Conservation (phyloP, 176 grass and related monocot genomes). For the Calamus simplicifolius region DNA sequence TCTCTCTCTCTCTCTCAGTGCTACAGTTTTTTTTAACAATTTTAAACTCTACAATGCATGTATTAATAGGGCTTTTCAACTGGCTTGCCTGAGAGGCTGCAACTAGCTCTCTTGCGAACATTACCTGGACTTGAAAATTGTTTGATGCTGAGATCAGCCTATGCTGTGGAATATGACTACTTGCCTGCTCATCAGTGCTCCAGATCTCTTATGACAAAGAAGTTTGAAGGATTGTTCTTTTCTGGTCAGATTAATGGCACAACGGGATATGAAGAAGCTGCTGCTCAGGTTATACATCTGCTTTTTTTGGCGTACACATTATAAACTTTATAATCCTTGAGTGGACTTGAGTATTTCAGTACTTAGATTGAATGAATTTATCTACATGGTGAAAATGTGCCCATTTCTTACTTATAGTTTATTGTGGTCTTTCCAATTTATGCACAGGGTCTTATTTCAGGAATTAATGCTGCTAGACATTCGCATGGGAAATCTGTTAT, state of each 20-base stretch:
- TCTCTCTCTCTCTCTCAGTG: no score
- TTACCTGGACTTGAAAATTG: conserved; percentile 88
- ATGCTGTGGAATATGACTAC: conserved; percentile 97
- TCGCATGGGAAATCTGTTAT: conserved; percentile 72
- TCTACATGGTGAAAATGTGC: no score
- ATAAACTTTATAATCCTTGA: no score
- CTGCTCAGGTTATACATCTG: conserved; percentile 65
- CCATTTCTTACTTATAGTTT: background rate
- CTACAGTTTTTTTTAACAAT: background rate
- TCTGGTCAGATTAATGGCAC: conserved; percentile 99
- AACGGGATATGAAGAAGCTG: conserved; percentile 97
- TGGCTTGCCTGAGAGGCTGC: conserved; percentile 85
- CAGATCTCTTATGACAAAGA: conserved; percentile 99
- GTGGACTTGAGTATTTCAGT: no score
- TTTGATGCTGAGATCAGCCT: conserved; percentile 91
- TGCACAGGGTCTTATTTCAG: conserved; percentile 71
- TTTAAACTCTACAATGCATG: background rate
- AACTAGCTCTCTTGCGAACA: conserved; percentile 75
- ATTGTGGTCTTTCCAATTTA: background rate
- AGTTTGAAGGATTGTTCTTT: conserved; percentile 84
- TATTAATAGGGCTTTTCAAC: conserved; percentile 76
- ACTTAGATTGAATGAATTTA: no score
- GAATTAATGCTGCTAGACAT: conserved; percentile 96
- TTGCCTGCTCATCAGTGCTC: conserved; percentile 91
- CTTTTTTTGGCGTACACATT: background rate